Conservation (phyloP, 768 basidiomycete species). For the Gymnopilus junonius region DNA sequence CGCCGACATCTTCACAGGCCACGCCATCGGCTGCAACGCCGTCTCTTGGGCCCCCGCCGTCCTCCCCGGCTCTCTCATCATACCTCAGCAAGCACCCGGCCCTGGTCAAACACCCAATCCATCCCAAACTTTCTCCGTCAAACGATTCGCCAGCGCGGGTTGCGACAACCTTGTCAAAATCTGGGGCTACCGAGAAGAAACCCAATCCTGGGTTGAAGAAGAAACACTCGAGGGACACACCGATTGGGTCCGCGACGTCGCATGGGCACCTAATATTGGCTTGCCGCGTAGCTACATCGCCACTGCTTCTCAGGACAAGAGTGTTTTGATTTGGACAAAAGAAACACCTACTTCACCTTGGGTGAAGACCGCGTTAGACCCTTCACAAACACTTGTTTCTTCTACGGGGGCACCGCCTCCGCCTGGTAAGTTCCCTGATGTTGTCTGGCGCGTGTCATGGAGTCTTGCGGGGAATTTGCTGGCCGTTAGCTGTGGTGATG, state of each 20-base stretch:
- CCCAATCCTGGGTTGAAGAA: conserved; percentile 90
- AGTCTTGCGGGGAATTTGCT: conserved; percentile 94
- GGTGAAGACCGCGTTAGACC: conserved; percentile 82
- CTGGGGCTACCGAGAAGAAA: conserved; percentile 89
- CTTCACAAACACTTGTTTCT: conserved; percentile 54
- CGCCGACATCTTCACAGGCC: conserved; percentile 92
- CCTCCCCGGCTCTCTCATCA: conserved; percentile 83
- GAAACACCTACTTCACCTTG: conserved; percentile 75
- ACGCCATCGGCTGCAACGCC: conserved; percentile 96
- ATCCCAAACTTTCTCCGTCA: conserved; percentile 60
- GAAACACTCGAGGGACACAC: conserved; percentile 90
- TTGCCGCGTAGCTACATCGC: conserved; percentile 95
- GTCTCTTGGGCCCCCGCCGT: conserved; percentile 97
- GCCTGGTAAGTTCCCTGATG: conserved; percentile 90
- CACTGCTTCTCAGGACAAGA: conserved; percentile 93
- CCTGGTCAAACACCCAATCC: conserved; percentile 49
- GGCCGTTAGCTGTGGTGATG: conserved; percentile 96
- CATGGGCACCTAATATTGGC: conserved; percentile 98
- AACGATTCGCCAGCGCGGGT: conserved; percentile 93
- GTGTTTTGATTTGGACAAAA: conserved; percentile 91
- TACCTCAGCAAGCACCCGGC: conserved; percentile 57
- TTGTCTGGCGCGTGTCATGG: conserved; percentile 99
- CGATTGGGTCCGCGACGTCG: conserved; percentile 99
- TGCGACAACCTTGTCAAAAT: conserved; percentile 96
- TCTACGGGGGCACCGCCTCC: conserved; percentile 50